Evolutionary conservation across 768 basidiomycete species (phyloP).

Genomic region (Sporobolomyces roseus): DNA sequence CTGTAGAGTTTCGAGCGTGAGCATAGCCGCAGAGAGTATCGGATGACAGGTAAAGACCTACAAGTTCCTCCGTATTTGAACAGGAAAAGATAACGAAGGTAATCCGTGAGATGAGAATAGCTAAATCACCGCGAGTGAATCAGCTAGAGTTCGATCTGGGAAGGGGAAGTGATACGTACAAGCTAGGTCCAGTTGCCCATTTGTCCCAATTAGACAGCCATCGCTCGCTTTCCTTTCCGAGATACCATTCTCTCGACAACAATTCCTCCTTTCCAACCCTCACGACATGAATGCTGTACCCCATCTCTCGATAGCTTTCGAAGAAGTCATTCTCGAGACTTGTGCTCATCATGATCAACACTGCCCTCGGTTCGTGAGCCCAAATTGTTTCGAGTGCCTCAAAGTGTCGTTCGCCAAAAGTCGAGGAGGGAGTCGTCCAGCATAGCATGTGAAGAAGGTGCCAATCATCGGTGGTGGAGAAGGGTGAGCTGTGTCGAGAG

Average conservation of each 20-base stretch:
- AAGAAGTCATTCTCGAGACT: constrained; percentile 31
- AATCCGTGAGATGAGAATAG: constrained; percentile 36
- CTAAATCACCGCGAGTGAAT: constrained; percentile 6
- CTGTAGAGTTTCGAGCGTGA: background rate
- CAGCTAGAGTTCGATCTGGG: too few relatives aligned
- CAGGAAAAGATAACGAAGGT: constrained; percentile 37
- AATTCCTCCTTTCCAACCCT: constrained; percentile 26
- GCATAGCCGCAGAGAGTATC: background rate
- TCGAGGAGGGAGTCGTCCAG: constrained; percentile 15
- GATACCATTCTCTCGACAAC: constrained; percentile 28
- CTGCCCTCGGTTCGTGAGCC: constrained; percentile 36
- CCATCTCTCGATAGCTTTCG: constrained; percentile 20
- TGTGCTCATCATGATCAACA: constrained; percentile 34
- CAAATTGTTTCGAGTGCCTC: constrained; percentile 37
- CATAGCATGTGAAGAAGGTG: constrained; percentile 34
- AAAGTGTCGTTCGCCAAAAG: constrained; percentile 27
- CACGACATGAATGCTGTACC: constrained; percentile 36
- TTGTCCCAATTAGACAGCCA: constrained; percentile 38
- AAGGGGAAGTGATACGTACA: constrained; percentile 10
- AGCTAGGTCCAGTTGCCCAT: constrained; percentile 30
- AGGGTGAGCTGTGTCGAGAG: constrained; percentile 18
- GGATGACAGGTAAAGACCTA: background rate
- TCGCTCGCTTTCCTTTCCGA: constrained; percentile 27
- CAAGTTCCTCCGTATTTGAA: constrained; percentile 39
- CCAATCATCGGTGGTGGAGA: constrained; percentile 32